Evolutionary conservation across 2,329 filamentous ascomycete species (phyloP).

Genomic region (Magnaporthiopsis poae): DNA sequence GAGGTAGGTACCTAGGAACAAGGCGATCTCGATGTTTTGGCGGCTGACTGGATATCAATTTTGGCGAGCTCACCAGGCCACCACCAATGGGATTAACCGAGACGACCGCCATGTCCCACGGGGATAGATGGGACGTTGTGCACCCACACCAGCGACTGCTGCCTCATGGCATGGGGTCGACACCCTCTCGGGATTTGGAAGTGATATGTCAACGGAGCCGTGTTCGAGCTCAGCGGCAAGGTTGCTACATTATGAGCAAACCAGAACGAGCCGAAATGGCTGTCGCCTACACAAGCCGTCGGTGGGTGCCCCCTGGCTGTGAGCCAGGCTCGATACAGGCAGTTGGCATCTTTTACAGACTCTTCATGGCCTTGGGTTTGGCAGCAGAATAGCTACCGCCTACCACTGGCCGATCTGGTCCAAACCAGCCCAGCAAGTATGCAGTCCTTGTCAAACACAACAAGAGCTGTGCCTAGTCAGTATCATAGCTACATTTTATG

Average conservation of each 20-base stretch:
- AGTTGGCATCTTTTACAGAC: slow-evolving; percentile 9
- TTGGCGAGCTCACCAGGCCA: not conserved
- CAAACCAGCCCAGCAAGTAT: slow-evolving; percentile 53
- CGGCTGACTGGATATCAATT: not conserved
- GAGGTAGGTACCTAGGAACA: too few species aligned
- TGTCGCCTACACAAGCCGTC: not conserved
- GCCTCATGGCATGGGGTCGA: not conserved
- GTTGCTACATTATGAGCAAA: not conserved
- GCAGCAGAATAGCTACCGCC: not conserved
- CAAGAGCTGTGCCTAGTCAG: slow-evolving; percentile 29
- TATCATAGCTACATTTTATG: not conserved
- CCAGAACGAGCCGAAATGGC: not conserved
- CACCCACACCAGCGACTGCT: not conserved
- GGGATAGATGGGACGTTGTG: not conserved
- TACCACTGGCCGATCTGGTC: slow-evolving; percentile 27
- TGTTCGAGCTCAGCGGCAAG: not conserved
- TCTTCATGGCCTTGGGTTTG: slow-evolving; percentile 13
- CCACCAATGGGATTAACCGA: not conserved
- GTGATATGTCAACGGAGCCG: not conserved
- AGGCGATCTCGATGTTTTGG: not conserved
- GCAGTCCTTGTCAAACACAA: slow-evolving; percentile 46
- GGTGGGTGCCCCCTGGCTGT: too few species aligned
- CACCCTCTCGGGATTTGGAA: not conserved
- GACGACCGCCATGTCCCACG: not conserved
- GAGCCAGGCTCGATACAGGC: not conserved